Evolutionary conservation across 306 rosid species (phyloP).

Genomic region (Sechiopsis laciniata): DNA sequence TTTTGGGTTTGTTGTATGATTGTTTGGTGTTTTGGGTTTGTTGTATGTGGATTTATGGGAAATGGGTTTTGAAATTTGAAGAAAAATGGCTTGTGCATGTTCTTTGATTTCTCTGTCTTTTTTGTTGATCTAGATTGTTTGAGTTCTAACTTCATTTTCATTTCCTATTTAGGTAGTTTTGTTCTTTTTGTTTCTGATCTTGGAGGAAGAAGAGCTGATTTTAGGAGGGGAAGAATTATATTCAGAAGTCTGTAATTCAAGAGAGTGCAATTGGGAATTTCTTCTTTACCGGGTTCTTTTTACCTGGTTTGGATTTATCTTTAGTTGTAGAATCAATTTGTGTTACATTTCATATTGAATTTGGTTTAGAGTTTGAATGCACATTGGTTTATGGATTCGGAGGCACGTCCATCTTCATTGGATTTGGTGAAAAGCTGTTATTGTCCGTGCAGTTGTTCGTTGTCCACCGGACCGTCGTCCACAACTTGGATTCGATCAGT

Average conservation of each 20-base stretch:
- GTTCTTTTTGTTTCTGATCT: conserved; percentile 24
- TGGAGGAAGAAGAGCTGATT: conserved; percentile 28
- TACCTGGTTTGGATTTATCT: conserved; percentile 22
- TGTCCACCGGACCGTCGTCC: conserved; percentile 38
- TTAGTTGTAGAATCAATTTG: conserved; percentile 20
- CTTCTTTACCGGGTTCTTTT: too few relatives aligned
- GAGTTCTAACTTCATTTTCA: conserved; percentile 11
- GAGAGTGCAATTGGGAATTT: conserved; percentile 26
- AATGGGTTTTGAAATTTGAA: too few relatives aligned
- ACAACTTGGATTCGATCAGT: conserved; percentile 74
- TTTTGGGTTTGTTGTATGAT: too few relatives aligned
- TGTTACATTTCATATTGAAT: conserved; percentile 21
- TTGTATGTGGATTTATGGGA: too few relatives aligned
- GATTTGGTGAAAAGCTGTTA: conserved; percentile 53
- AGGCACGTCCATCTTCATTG: conserved; percentile 41
- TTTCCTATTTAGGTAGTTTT: conserved; percentile 28
- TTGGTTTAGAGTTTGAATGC: conserved; percentile 38
- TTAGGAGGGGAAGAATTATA: conserved; percentile 33
- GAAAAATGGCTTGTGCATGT: background rate
- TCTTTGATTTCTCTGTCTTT: background rate
- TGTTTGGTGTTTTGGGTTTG: too few relatives aligned
- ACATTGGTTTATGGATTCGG: conserved; percentile 49
- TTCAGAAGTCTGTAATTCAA: conserved; percentile 14
- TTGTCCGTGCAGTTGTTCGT: conserved; percentile 57
- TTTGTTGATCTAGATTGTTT: conserved; percentile 14